Conservation (phyloP, 768 basidiomycete species). For the Heimioporus sp. region DNA sequence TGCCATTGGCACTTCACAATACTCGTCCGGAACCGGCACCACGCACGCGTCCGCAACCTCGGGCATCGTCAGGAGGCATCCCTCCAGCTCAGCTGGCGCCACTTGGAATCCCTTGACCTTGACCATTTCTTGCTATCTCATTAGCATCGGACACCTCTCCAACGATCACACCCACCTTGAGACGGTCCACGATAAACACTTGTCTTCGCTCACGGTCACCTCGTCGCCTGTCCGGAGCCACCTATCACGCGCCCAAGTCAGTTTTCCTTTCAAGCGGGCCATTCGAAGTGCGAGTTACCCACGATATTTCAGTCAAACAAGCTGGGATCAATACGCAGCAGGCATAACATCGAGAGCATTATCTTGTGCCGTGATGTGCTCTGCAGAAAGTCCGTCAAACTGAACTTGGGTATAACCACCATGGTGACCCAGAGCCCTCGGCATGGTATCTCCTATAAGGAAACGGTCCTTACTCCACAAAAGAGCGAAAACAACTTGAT, state of each 20-base stretch:
- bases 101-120: conserved; percentile 75
- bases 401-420: conserved; percentile 63
- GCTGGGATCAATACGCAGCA: background rate
- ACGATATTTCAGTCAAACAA: background rate
- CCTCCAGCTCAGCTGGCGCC: conserved; percentile 72
- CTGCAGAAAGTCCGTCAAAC: conserved; percentile 56
- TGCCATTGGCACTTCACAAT: conserved; percentile 67
- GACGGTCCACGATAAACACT: conserved; percentile 58
- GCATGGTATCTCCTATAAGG: background rate
- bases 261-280: background rate
- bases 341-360: conserved; percentile 50
- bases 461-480: conserved; percentile 41
- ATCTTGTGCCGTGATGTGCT: conserved; percentile 60
- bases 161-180: conserved; percentile 44
- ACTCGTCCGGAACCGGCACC: conserved; percentile 65
- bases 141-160: background rate
- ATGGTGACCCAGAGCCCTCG: conserved; percentile 44
- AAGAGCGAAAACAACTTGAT: conserved; percentile 52
- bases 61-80: conserved; percentile 55
- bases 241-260: conserved; percentile 29
- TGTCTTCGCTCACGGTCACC: conserved; percentile 53
- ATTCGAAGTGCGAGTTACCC: conserved; percentile 40
- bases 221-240: conserved; percentile 74
- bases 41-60: conserved; percentile 65
- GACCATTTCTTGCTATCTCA: conserved; percentile 51